Evolutionary conservation across 1,139 yeast species (phyloP).

Genomic region (Yamadazyma diddensiae): DNA sequence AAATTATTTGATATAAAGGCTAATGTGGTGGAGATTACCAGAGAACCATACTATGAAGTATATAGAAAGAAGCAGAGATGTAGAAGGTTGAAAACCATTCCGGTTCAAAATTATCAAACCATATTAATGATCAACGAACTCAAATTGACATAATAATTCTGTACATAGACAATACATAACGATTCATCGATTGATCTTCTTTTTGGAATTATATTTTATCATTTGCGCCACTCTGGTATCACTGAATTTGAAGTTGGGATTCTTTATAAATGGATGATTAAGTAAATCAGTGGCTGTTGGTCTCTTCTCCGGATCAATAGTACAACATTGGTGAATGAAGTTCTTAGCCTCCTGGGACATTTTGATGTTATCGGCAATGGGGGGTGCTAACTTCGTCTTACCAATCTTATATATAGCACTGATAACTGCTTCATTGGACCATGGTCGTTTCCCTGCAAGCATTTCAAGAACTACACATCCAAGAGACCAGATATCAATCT

Average conservation of each 20-base stretch:
- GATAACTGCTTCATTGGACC: slow-evolving; percentile 78
- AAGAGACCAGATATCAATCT: slow-evolving; percentile 87
- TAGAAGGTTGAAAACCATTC: slow-evolving; percentile 77
- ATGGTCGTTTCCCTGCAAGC: slow-evolving; percentile 84
- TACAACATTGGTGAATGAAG: slow-evolving; percentile 76
- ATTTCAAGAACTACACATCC: slow-evolving; percentile 97
- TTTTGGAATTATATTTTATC: slow-evolving; percentile 32
- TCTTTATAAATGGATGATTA: slow-evolving; percentile 57
- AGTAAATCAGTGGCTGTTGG: slow-evolving; percentile 81
- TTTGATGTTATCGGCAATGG: slow-evolving; percentile 82
- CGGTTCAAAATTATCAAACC: slow-evolving; percentile 78
- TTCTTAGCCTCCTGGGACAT: slow-evolving; percentile 64
- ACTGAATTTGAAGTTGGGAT: slow-evolving; percentile 51
- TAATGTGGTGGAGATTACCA: slow-evolving; percentile 79
- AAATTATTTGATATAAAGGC: slow-evolving; percentile 64
- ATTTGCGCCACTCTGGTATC: slow-evolving; percentile 60
- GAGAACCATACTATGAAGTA: slow-evolving; percentile 66
- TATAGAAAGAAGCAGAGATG: slow-evolving; percentile 72
- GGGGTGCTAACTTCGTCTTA: slow-evolving; percentile 81
- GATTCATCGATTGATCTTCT: slow-evolving; percentile 9
- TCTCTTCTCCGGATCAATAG: slow-evolving; percentile 73
- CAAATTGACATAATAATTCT: slow-evolving; percentile 37
- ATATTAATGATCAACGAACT: slow-evolving; percentile 77
- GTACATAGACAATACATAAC: slow-evolving; percentile 4
- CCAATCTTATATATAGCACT: slow-evolving; percentile 78